These are phyloP conservation scores for Solanum hybrid DNA, from an alignment of 305 asterid genomes.

Conservation along the genomic window DNA sequence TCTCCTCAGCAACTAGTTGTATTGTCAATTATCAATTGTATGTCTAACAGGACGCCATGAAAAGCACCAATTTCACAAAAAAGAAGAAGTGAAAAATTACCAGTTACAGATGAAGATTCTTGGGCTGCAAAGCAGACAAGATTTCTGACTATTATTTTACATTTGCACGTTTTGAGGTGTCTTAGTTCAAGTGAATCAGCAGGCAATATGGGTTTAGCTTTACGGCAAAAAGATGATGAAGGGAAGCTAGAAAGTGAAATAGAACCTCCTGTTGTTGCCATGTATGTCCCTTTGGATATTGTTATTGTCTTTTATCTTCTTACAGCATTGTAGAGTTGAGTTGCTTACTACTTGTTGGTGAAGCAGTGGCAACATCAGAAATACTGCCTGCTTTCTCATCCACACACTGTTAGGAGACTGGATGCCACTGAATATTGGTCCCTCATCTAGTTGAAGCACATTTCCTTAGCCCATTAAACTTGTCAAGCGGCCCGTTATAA, in stretches of 20 bases:
- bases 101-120: slow-evolving; percentile 31
- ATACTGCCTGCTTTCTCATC: slow-evolving; percentile 17
- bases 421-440: slow-evolving; percentile 19
- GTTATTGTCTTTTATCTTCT: not conserved
- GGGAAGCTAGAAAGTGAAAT: slow-evolving; percentile 25
- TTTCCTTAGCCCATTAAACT: not conserved
- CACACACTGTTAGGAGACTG: slow-evolving; percentile 20
- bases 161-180: not conserved
- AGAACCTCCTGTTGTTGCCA: slow-evolving; percentile 28
- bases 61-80: not conserved
- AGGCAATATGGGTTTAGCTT: slow-evolving; percentile 10
- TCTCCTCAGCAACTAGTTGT: slow-evolving; percentile 59
- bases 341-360: not conserved
- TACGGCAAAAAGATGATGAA: slow-evolving; percentile 18
- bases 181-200: not conserved
- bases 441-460: not conserved
- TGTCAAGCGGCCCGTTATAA: not conserved
- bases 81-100: slow-evolving; percentile 5
- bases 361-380: not conserved
- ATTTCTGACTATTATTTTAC: slow-evolving; percentile 7
- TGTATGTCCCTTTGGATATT: not conserved
- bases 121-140: slow-evolving; percentile 23
- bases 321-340: not conserved
- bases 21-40: slow-evolving; percentile 15
- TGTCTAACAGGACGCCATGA: not conserved